phyloP scores from a whole-genome alignment of 2,329 filamentous ascomycete species.

The Diaporthe caulivora region DNA sequence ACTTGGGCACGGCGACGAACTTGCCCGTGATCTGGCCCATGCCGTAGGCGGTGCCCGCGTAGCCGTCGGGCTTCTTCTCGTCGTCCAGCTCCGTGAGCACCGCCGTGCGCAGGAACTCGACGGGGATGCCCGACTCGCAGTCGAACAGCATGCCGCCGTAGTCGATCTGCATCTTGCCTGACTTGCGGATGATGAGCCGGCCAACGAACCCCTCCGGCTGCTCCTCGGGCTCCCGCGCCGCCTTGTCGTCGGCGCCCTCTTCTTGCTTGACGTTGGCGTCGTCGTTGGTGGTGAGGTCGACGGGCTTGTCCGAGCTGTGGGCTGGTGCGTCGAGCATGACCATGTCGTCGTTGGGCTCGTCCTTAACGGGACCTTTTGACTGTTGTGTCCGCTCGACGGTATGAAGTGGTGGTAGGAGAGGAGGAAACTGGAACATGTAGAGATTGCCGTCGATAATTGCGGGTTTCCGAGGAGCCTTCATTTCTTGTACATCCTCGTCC shows the following conservation, averaged over 20 bases:
- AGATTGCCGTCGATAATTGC: slow-evolving; percentile 63
- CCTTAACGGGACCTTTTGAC: slow-evolving; percentile 51
- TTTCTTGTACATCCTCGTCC: slow-evolving; percentile 26
- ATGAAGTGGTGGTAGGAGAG: slow-evolving; percentile 69
- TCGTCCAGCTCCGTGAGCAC: slow-evolving; percentile 71
- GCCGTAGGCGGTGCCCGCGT: slow-evolving; percentile 65
- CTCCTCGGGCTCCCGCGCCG: slow-evolving; percentile 45
- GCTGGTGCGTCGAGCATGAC: slow-evolving; percentile 52
- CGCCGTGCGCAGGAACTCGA: slow-evolving; percentile 68
- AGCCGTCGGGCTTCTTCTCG: slow-evolving; percentile 58
- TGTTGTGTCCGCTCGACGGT: slow-evolving; percentile 40
- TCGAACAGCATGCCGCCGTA: slow-evolving; percentile 71
- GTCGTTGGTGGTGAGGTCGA: slow-evolving; percentile 58
- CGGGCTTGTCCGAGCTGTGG: slow-evolving; percentile 44
- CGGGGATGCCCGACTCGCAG: slow-evolving; percentile 63
- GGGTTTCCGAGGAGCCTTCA: slow-evolving; percentile 40
- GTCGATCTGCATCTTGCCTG: slow-evolving; percentile 71
- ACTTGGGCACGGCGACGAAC: slow-evolving; percentile 70
- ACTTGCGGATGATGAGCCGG: slow-evolving; percentile 70
- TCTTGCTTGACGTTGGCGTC: slow-evolving; percentile 43
- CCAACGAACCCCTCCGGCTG: slow-evolving; percentile 70
- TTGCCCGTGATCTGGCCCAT: slow-evolving; percentile 75
- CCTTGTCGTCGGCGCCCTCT: slow-evolving; percentile 48
- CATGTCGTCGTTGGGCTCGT: slow-evolving; percentile 55
- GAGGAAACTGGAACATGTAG: slow-evolving; percentile 75